Conservation (phyloP, 2,329 filamentous ascomycete genomes). For the Acrocalymma vagum region DNA sequence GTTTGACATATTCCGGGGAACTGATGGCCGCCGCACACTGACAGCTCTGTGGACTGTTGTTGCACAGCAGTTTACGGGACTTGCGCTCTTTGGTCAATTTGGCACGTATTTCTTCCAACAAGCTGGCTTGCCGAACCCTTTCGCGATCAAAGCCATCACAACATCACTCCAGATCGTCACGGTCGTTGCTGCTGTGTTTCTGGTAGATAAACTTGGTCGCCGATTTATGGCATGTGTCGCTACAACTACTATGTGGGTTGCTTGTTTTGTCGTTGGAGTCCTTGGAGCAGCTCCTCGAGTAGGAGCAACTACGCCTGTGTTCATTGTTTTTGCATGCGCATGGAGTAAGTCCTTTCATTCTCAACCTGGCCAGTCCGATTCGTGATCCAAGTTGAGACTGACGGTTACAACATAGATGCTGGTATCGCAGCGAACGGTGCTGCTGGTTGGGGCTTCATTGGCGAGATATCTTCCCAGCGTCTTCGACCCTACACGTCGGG, state of each 20-base stretch:
- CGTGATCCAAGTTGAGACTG: not conserved
- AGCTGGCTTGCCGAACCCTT: conserved; percentile 9
- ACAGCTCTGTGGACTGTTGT: conserved; percentile 52
- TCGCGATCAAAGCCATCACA: conserved; percentile 9
- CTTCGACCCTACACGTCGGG: conserved; percentile 7
- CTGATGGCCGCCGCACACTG: conserved; percentile 47
- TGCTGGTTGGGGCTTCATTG: conserved; percentile 8
- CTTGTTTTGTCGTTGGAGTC: conserved; percentile 1
- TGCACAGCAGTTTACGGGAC: conserved; percentile 50
- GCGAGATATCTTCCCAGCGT: conserved; percentile 9
- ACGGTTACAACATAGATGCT: conserved; percentile 2
- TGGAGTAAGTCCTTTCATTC: conserved; percentile 5
- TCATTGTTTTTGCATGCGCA: conserved; percentile 1
- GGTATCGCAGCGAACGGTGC: conserved; percentile 4
- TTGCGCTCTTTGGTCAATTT: conserved; percentile 50
- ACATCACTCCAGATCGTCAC: conserved; percentile 2
- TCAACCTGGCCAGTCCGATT: not conserved
- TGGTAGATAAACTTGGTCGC: conserved; percentile 1
- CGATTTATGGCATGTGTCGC: conserved; percentile 1
- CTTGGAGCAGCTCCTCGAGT: conserved; percentile 1
- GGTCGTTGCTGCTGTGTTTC: not conserved
- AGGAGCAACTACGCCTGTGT: conserved; percentile 1
- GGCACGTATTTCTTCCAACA: conserved; percentile 47
- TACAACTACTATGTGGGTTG: conserved; percentile 1
- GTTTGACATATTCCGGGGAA: conserved; percentile 48